Evolutionary conservation across 1,139 yeast species (phyloP), one percentile per base, ranked within the genome.

Genomic region (Suhomyces anneliseae): DNA sequence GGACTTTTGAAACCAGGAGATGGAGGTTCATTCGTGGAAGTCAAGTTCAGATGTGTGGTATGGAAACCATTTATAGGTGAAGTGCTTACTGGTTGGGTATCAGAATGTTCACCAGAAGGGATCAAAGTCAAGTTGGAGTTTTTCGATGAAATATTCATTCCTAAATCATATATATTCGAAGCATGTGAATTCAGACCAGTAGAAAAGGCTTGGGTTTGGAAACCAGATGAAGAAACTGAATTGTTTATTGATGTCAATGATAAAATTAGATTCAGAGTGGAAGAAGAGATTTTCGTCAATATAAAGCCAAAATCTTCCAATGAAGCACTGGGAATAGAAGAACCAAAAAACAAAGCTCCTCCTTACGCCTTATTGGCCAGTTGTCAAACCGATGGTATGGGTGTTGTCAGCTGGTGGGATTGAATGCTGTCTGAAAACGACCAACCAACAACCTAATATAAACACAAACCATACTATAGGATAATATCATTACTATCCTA

Each of bases 191-290:
- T 79, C 62, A 78, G 81, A 34, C 78, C 81, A 2, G 81, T 78
- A 40, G 99, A 95, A 55, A 88, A 85, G 60, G 97, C 97, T 4
- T 93, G 99, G 99, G 84, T 92, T 38, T 93, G 99, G 99, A 72
- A 74, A 46, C 83, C 83, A 31, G 90, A 84, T 57, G 87, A 78
- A 42, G 93, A 85, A 1, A 81, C 83, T 1, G 83, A 83, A 54
- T 75, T 93, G 54, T 93, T 82, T 61, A 76, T 93, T 44, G 99
- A 95, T 74, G 75, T 89, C 34, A 90, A 92, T 65, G 99, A 93
- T 62, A 88, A 85, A 69, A 87, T 93, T 52, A 76, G 96, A 55
- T 93, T 93, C 66, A 77, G 97, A 60, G 83, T 95, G 1, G 99
- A 93, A 64, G 87, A 88, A 63, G 97, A 90, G 63, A 72, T 86